phyloP scores from a whole-genome alignment of 192 early-diverging fungal genomes.

The Coemansia asiatica region DNA sequence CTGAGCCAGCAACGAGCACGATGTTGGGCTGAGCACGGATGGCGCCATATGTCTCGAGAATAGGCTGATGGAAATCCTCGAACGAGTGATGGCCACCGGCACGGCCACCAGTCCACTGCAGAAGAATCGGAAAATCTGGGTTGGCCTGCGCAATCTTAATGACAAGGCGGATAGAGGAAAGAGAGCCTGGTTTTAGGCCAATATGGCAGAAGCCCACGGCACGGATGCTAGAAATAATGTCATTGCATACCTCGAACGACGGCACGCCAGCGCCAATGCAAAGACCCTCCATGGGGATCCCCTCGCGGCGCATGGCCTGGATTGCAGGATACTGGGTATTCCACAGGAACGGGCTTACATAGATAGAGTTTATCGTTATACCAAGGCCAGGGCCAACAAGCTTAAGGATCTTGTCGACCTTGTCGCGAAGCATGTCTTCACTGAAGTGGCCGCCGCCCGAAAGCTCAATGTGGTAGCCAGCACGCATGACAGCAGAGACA shows the following conservation, averaged over 20 bases:
- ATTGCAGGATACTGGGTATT: constrained; percentile 81
- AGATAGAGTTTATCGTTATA: constrained; percentile 85
- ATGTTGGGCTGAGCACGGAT: constrained; percentile 84
- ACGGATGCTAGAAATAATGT: constrained; percentile 71
- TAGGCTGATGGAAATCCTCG: constrained; percentile 92
- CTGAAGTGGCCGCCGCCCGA: constrained; percentile 85
- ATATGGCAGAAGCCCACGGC: constrained; percentile 77
- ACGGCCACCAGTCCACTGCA: constrained; percentile 97
- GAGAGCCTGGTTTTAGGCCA: constrained; percentile 83
- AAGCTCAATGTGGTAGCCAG: constrained; percentile 87
- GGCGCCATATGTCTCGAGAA: constrained; percentile 70
- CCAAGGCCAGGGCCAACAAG: constrained; percentile 78
- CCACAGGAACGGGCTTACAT: constrained; percentile 88
- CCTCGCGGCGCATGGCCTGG: constrained; percentile 78
- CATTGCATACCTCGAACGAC: constrained; percentile 75
- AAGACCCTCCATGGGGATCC: constrained; percentile 86
- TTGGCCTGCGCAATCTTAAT: constrained; percentile 79
- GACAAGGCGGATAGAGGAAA: constrained; percentile 76
- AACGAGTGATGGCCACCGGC: constrained; percentile 96
- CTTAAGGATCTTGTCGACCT: constrained; percentile 77
- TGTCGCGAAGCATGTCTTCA: constrained; percentile 72
- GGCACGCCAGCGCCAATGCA: constrained; percentile 88
- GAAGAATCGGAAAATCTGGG: constrained; percentile 79
- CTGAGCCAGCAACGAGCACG: constrained; percentile 85
- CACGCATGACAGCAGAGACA: constrained; percentile 80